Conservation (phyloP, 371 early-diverging fungal species). For the Phascolomyces articulosus region DNA sequence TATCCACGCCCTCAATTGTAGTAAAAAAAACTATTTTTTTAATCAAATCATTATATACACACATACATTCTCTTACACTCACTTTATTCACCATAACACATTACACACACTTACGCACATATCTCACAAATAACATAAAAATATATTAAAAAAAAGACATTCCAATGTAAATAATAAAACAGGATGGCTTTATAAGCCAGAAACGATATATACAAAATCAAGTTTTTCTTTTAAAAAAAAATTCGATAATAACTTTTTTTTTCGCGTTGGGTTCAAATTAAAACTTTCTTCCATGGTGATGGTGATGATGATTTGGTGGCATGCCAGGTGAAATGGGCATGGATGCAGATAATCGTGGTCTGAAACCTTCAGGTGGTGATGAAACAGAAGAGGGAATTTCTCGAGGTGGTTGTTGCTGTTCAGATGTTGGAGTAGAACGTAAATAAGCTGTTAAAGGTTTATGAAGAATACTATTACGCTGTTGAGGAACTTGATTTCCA, state of each 20-base stretch:
- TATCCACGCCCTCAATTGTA: slow-evolving; percentile 32
- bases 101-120: no score
- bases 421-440: not conserved
- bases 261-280: not conserved
- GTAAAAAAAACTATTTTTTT: not conserved
- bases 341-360: slow-evolving; percentile 5
- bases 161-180: slow-evolving; percentile 9
- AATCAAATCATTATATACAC: not conserved
- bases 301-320: not conserved
- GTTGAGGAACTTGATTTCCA: not conserved
- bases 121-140: no score
- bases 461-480: slow-evolving; percentile 12
- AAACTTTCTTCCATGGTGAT: not conserved
- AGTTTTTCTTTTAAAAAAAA: not conserved
- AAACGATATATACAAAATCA: not conserved
- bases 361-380: not conserved
- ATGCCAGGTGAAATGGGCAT: slow-evolving; percentile 4
- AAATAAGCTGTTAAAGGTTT: slow-evolving; percentile 17
- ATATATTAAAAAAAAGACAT: not conserved
- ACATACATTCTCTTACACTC: not conserved
- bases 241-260: not conserved
- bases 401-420: not conserved
- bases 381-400: not conserved
- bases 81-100: not conserved
- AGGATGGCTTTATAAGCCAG: not conserved